Evolutionary conservation across 352 stramenopile genomes (phyloP), one percentile per base, ranked within the genome.

Genomic region (Phytopythium sindhum): DNA sequence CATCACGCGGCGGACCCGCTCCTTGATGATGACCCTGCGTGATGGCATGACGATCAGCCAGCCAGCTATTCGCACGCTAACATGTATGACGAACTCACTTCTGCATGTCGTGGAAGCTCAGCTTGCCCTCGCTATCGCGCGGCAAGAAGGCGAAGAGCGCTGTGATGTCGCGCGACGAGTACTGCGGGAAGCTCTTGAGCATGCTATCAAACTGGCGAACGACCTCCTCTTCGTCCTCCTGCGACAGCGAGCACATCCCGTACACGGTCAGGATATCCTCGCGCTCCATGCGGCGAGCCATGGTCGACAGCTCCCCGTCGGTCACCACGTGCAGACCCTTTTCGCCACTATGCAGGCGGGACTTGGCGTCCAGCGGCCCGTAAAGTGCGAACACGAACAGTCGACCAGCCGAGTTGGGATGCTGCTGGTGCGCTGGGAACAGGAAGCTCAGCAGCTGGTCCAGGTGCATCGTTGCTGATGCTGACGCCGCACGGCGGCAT

Each of bases 21-120:
- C 81, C 60, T 85, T 79, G 51, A 86, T 68, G 61, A 91, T 81
- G 3, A 57, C 66, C 21, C 70, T 84, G 31, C 4, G 28, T 63
- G 4, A 52, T 3, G 23, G 39, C 39, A 44, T 15, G 21, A 9
- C 11, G 7, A 15, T 44, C 39, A 44, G 39, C 15, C 12, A 21
- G 7, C 39, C 42, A 24, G n/a, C n/a, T n/a, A n/a, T n/a, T n/a
- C n/a, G n/a, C n/a, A n/a, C n/a, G n/a, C 33, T 39, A 39, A 11
- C 33, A 39, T 15, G 8, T 23, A 51, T 19, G 21, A n/a, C 45
- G 21, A 48, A 77, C 68, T 69, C 63, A 79, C 74, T 51, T 63
- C 56, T 97, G 89, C 70, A 93, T 89, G 61, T 89, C 86, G 71
- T 97, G 87, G 65, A 97, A 96, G 51, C 68, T 90, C 42, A 92